phyloP scores from a whole-genome alignment of 768 basidiomycete species.

The Hygrocybe coccinea region DNA sequence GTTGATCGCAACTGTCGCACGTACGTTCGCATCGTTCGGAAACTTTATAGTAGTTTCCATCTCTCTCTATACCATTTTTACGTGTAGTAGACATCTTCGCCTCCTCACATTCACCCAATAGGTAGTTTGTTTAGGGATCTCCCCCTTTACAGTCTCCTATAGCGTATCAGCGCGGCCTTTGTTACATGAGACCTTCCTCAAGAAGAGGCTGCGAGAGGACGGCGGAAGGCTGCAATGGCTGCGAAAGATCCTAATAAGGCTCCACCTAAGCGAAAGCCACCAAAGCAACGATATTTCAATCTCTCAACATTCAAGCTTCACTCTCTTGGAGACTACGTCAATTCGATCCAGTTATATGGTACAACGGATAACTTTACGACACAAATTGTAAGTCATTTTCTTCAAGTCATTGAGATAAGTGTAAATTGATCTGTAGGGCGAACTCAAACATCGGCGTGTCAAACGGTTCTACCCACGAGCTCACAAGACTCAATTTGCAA shows the following conservation, averaged over 20 bases:
- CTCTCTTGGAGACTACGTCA: constrained; percentile 23
- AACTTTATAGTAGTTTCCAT: too few relatives aligned
- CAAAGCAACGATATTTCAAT: constrained; percentile 16
- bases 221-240: constrained; percentile 12
- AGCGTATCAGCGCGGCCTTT: too few relatives aligned
- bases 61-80: too few relatives aligned
- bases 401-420: not conserved
- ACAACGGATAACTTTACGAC: constrained; percentile 30
- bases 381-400: constrained; percentile 22
- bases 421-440: constrained; percentile 23
- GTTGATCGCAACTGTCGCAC: too few relatives aligned
- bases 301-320: constrained; percentile 29
- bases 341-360: constrained; percentile 26
- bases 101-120: too few relatives aligned
- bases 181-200: constrained; percentile 21
- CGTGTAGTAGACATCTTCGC: too few relatives aligned
- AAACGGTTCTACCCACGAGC: constrained; percentile 33
- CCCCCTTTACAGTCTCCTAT: too few relatives aligned
- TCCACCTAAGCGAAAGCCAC: not conserved
- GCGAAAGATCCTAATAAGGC: not conserved
- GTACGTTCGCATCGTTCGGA: too few relatives aligned
- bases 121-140: too few relatives aligned
- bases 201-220: constrained; percentile 25
- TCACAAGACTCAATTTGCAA: constrained; percentile 26
- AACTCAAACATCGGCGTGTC: constrained; percentile 33